phyloP scores from a whole-genome alignment of 805 yeast species.

The Saccharomycopsis babjevae region DNA sequence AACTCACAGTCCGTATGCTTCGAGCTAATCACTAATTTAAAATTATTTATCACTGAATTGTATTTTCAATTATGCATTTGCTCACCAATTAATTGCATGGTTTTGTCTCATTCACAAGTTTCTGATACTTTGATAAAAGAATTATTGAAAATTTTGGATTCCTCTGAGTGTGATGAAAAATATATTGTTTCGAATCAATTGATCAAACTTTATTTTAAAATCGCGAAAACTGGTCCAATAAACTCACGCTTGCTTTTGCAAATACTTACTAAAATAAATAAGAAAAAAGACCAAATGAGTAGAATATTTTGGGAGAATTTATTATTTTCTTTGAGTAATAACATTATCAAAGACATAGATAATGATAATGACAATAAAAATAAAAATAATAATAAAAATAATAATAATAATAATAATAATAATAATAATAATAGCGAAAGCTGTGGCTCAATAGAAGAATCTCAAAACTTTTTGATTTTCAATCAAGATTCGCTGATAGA shows the following conservation, averaged over 20 bases:
- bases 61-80: constrained; percentile 6
- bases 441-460: not conserved
- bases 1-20: not conserved
- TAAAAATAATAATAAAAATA: not conserved
- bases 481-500: not conserved
- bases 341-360: too few relatives aligned
- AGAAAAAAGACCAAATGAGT: constrained; percentile 6
- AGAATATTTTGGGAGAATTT: not conserved
- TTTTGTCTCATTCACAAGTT: constrained; percentile 7
- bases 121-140: constrained; percentile 4
- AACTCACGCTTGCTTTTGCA: constrained; percentile 2
- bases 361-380: not conserved
- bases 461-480: constrained; percentile 11
- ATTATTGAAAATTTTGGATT: not conserved
- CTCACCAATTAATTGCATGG: constrained; percentile 7
- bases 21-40: constrained; percentile 2
- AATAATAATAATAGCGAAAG: too few relatives aligned
- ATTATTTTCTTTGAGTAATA: not conserved
- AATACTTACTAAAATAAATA: constrained; percentile 6
- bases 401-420: not conserved
- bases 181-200: constrained; percentile 6
- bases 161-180: not conserved
- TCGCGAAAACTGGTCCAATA: constrained; percentile 12
- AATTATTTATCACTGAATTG: constrained; percentile 11
- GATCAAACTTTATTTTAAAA: constrained; percentile 6